Conservation (phyloP, 2,329 filamentous ascomycete genomes). For the Xylariaceae sp. region DNA sequence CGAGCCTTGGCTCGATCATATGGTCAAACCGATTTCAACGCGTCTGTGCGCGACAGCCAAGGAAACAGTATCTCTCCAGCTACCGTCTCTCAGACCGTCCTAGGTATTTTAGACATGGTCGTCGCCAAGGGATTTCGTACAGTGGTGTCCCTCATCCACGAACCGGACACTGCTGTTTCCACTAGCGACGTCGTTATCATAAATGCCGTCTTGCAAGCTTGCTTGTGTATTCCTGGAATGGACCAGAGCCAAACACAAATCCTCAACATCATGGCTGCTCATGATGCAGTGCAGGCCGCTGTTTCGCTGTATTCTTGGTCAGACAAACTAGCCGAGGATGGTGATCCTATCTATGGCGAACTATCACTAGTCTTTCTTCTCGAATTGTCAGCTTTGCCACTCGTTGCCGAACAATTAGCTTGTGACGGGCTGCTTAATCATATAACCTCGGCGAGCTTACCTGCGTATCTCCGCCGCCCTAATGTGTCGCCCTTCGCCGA, state of each 20-base stretch:
- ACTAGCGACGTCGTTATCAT: constrained; percentile 86
- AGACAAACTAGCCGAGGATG: constrained; percentile 76
- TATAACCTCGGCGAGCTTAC: constrained; percentile 78
- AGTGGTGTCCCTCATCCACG: constrained; percentile 81
- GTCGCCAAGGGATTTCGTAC: constrained; percentile 83
- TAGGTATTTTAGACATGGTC: constrained; percentile 80
- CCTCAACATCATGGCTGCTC: constrained; percentile 70
- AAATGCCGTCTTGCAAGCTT: constrained; percentile 85
- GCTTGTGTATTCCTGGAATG: constrained; percentile 78
- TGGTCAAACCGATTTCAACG: constrained; percentile 26
- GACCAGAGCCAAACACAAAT: constrained; percentile 74
- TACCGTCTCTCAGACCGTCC: constrained; percentile 63
- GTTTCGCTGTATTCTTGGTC: constrained; percentile 93
- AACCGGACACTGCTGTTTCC: constrained; percentile 66
- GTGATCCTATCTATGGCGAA: constrained; percentile 91
- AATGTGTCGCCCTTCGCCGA: constrained; percentile 81
- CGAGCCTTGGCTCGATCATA: constrained; percentile 62
- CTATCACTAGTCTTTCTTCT: constrained; percentile 88
- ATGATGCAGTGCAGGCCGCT: constrained; percentile 80
- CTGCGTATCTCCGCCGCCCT: constrained; percentile 73
- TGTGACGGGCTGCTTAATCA: constrained; percentile 83
- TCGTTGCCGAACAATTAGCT: constrained; percentile 87
- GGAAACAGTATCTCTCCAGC: constrained; percentile 47
- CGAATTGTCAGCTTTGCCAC: constrained; percentile 80
- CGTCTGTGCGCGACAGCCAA: constrained; percentile 37